A percentile compares a stretch with the other conserved stretches of the same genome.
Evolutionary conservation across 495 filamentous ascomycete species (phyloP).

Genomic region (Trichoderma orchidacearum): DNA sequence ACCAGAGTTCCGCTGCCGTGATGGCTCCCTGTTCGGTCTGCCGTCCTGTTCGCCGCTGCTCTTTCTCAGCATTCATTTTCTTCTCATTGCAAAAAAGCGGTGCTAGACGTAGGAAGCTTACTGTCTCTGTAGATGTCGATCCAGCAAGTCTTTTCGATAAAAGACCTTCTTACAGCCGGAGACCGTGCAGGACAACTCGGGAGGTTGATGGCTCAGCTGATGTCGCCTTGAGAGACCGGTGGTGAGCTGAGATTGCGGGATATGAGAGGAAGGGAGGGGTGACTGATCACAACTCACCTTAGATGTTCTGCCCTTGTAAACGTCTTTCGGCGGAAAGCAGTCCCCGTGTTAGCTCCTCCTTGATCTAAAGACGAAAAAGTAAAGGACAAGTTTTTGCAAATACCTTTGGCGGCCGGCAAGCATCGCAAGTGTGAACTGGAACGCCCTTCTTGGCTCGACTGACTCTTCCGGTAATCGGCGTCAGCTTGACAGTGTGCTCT

Average conservation of each 20-base stretch:
- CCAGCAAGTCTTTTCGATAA: constrained; percentile 59
- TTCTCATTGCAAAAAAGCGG: constrained; percentile 14
- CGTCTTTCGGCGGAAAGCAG: constrained; percentile 28
- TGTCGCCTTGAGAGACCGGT: constrained; percentile 49
- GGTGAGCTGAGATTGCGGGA: neutral
- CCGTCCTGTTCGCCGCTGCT: constrained; percentile 4
- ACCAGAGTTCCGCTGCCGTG: neutral
- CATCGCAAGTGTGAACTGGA: constrained; percentile 61
- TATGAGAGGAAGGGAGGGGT: neutral
- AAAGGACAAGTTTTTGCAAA: constrained; percentile 8
- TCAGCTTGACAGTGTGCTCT: constrained; percentile 36
- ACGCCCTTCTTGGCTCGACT: constrained; percentile 77
- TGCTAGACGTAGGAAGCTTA: constrained; percentile 24
- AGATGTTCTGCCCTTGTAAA: constrained; percentile 82
- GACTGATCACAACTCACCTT: constrained; percentile 32
- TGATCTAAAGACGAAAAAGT: neutral
- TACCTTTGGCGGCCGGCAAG: constrained; percentile 50
- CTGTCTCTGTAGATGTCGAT: constrained; percentile 74
- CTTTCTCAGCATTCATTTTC: constrained; percentile 19
- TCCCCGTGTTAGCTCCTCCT: constrained; percentile 6
- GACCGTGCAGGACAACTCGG: constrained; percentile 51
- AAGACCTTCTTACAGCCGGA: constrained; percentile 51
- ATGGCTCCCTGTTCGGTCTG: neutral
- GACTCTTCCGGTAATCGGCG: constrained; percentile 61
- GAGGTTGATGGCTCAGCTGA: constrained; percentile 71